Evolutionary conservation across 2,329 filamentous ascomycete genomes (phyloP), one percentile per base, ranked within the genome.

Genomic region (Pseudopithomyces maydicus): DNA sequence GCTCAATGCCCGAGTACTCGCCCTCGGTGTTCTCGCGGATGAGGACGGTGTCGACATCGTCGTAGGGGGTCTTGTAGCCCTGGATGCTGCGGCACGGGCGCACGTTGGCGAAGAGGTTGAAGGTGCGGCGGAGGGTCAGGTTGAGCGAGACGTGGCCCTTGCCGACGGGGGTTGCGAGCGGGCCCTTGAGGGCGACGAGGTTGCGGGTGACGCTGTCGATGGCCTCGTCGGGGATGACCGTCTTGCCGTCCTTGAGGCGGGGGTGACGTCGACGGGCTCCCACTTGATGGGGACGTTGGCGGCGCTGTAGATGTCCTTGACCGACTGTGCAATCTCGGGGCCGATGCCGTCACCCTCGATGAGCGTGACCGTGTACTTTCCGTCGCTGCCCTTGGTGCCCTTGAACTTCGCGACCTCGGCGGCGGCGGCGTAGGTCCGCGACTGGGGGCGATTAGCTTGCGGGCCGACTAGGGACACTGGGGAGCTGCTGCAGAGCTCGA

Each of bases 11-110:
- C 41, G 92, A 97, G 88, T 99, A 99, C 85, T 98, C 95, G 79
- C 95, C 95, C 87, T 98, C 95, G 69, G 95, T 98, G 86, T 99
- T 99, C 85, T 99, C 95, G 80, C 95, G 91, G 82, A 99, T 98
- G 76, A 99, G 85, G 74, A 97, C 92, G 38, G 93, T 97, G 82
- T 99, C 90, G 76, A 99, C 95, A 72, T 90, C 87, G 79, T 98
- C 94, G 84, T 98, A 98, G 63, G 94, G 92, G 52, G 95, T 99
- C 88, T 98, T 97, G 90, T 90, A 99, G 74, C 95, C 95, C 65
- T 90, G 91, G 69, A 99, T 92, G 64, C 92, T 97, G 77, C 92
- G 91, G 88, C 96, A 99, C 62, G 96, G 95, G 74, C 96, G 93
- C 73, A 99, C 86, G 84, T 99, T 99, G 83, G 95, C 96, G 81